Evolutionary conservation across 2,329 filamentous ascomycete species (phyloP), one percentile per base, ranked within the genome.

Genomic region (Furcasterigmium sp.): DNA sequence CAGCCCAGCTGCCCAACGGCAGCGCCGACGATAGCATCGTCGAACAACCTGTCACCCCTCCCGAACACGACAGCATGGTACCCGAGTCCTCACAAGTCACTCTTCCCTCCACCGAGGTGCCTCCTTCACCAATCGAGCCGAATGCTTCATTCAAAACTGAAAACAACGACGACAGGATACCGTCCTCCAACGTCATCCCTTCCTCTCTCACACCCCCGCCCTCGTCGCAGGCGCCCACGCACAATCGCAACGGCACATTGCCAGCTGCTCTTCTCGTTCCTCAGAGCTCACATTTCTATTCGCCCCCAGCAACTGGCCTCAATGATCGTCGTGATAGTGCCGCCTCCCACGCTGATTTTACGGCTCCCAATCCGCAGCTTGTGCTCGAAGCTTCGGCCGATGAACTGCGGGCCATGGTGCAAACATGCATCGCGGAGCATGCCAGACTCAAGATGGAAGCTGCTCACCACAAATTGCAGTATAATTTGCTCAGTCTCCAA

Each of bases 381-480:
- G 65, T 84, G 18, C 62, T 69, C 19, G 69, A 73, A 37, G 78
- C 76, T 1, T 67, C 75, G 1, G 53, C 68, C 3, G 76, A 80
- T 8, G 73, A 82, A 52, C 69, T 84, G 25, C 72, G 76, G 13
- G 62, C 61, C 43, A 76, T 82, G 73, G 59, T 84, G 39, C 69
- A 77, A 46, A 63, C 64, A 3, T 73, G 70, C 49, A 63, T 82
- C 34, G 70, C 69, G 18, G 76, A 84, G 51, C 75, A 81, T 47
- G 69, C 73, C 37, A 75, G 71, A 53, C 64, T 83, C 39, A 87
- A 93, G 56, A 91, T 90, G 70, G 86, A 91, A 46, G 84, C 86
- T 14, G 87, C 91, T 25, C 91, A 96, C 61, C 85, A 93, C 68
- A 94, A 93, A 65, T 71, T 97, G 43, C 91, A 96, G 61, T 86